phyloP scores from a whole-genome alignment of 2,329 filamentous ascomycete species.

The Diaporthe citrichinensis region DNA sequence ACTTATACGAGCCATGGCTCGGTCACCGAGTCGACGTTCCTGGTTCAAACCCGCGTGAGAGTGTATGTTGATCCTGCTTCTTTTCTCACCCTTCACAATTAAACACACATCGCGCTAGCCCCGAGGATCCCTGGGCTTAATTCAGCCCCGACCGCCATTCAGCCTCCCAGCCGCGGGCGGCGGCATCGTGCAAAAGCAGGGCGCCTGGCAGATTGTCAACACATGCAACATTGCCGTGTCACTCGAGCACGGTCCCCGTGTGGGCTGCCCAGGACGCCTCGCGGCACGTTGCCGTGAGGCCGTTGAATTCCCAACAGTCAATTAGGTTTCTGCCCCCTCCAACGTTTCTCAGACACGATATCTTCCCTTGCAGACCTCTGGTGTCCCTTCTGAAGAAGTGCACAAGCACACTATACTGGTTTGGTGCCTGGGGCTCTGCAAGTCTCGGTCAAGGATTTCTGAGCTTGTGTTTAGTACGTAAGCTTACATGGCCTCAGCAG shows the following conservation, averaged over 20 bases:
- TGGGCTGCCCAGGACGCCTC: conserved; percentile 12
- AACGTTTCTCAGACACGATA: not conserved
- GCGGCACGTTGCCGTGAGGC: conserved; percentile 27
- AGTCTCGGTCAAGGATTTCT: conserved; percentile 13
- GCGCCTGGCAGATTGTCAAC: conserved; percentile 15
- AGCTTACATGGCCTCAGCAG: conserved; percentile 25
- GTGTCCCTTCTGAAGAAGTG: not conserved
- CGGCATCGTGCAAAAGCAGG: not conserved
- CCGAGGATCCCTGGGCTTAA: conserved; percentile 20
- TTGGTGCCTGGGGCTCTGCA: not conserved
- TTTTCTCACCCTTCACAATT: conserved; percentile 4
- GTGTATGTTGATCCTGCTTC: not conserved
- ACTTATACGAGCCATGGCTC: conserved; percentile 5
- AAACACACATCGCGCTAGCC: conserved; percentile 23
- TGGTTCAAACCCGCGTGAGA: not conserved
- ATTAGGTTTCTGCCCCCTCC: not conserved
- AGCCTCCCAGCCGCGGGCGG: not conserved
- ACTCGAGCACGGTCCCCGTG: conserved; percentile 19
- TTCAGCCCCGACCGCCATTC: conserved; percentile 27
- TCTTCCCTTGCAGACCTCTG: not conserved
- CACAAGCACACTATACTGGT: not conserved
- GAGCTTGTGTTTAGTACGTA: conserved; percentile 13
- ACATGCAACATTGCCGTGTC: conserved; percentile 6
- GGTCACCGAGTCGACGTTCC: not conserved
- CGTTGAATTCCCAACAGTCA: conserved; percentile 9